Evolutionary conservation across 2,329 filamentous ascomycete species (phyloP).

Genomic region (Didymella exigua): DNA sequence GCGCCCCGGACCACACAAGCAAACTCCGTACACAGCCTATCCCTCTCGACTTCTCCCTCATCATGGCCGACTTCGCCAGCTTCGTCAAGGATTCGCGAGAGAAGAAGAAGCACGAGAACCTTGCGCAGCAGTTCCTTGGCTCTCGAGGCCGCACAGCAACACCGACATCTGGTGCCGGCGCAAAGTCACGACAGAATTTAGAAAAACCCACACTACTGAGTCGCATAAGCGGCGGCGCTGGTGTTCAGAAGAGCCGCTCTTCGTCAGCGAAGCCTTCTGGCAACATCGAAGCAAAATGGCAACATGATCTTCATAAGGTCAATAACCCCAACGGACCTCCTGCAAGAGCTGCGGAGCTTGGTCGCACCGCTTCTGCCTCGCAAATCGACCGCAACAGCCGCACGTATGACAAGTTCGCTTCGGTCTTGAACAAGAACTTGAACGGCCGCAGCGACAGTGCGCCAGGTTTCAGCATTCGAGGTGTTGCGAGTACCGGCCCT

Average conservation of each 20-base stretch:
- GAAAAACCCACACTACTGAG: conserved; percentile 67
- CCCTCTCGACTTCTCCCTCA: neutral
- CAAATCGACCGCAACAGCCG: conserved; percentile 51
- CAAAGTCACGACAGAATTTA: conserved; percentile 51
- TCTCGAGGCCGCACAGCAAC: conserved; percentile 55
- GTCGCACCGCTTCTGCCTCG: conserved; percentile 48
- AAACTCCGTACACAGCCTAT: neutral
- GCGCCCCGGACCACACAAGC: conserved; percentile 5
- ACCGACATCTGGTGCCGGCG: conserved; percentile 55
- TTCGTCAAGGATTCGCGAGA: conserved; percentile 58
- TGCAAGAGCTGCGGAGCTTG: conserved; percentile 38
- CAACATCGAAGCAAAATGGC: conserved; percentile 72
- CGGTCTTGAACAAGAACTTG: conserved; percentile 33
- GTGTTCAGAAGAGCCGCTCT: conserved; percentile 69
- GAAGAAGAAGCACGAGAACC: conserved; percentile 71
- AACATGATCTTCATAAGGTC: conserved; percentile 68
- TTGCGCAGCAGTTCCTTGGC: conserved; percentile 75
- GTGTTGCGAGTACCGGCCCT: conserved; percentile 65
- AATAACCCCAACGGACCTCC: conserved; percentile 48
- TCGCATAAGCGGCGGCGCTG: conserved; percentile 70
- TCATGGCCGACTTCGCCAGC: conserved; percentile 32
- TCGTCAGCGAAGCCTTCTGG: conserved; percentile 53
- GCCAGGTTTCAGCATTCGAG: conserved; percentile 69
- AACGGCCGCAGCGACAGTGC: conserved; percentile 40
- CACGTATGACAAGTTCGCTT: conserved; percentile 50